Base-by-base conservation (phyloP, 202 grass and related monocot species). In the Panicum virgatum region DNA sequence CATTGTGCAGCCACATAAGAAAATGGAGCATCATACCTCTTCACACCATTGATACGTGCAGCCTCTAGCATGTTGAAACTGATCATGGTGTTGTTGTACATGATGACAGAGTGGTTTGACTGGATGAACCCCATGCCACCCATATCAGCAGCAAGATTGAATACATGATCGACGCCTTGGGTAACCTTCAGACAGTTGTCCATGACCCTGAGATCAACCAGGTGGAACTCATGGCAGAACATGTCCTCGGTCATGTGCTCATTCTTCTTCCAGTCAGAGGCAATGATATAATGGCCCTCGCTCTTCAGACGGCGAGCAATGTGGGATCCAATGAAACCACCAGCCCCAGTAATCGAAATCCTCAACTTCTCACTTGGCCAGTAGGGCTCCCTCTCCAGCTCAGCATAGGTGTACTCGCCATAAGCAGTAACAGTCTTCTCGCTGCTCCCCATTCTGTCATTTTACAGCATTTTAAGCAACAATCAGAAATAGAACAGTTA, bases 51-150 rank as follows among this genome's bases (percentile, higher is more conserved):
- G 82, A 97, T 93, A 83, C 94, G 92, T 54, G 86, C 73, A 53
- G 91, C 91, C 79, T 97, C 94, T 4, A 97, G 83, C 94, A 97
- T 97, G 80, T 91, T 97, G 74, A 97, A 97, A 84, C 93, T 97
- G 80, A 97, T 97, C 93, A 97, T 97, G 78, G 90, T 97, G 81
- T 97, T 97, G 89, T 97, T 97, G 80, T 97, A 97, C 88, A 97
- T 89, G 47, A 97, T 97, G 4, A 97, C 90, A 32, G 88, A 93
- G 72, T 97, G 93, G 65, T 97, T 97, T 22, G 88, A 93, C 81
- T 91, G 94, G 61, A 97, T 97, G 77, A 97, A 97, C 8, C 94
- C 94, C 94, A 97, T 97, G 45, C 94, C 94, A 7, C 94, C 94
- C 91, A 97, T 93, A 85, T 97, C 94, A 43, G 94, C 94, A 37